Evolutionary conservation across 768 basidiomycete species (phyloP).

Genomic region (Xanthoconium stramineum): DNA sequence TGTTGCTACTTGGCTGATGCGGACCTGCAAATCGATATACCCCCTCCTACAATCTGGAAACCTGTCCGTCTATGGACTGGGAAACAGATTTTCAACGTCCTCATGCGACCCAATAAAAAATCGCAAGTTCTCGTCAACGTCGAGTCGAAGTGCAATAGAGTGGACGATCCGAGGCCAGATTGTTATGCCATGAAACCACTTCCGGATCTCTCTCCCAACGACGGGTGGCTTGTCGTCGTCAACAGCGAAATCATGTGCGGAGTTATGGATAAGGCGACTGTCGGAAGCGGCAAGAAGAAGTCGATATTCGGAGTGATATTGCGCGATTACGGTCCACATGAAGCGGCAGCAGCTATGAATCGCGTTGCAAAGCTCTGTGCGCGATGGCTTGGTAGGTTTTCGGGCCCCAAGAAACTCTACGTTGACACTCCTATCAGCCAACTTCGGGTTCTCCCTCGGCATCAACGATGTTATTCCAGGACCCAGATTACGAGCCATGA

Average conservation of each 20-base stretch:
- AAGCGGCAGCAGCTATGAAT: conserved; percentile 94
- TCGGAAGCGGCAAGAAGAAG: conserved; percentile 98
- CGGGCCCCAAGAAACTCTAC: neutral
- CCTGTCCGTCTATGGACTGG: conserved; percentile 95
- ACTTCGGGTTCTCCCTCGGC: conserved; percentile 95
- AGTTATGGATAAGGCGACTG: conserved; percentile 97
- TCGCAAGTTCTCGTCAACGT: conserved; percentile 89
- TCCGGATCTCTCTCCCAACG: conserved; percentile 90
- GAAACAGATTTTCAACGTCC: conserved; percentile 96
- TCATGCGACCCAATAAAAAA: conserved; percentile 89
- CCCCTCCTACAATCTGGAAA: conserved; percentile 92
- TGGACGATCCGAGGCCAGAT: conserved; percentile 65
- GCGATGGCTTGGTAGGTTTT: conserved; percentile 77
- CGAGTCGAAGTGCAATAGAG: conserved; percentile 92
- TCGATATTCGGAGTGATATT: conserved; percentile 98
- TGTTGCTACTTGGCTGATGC: conserved; percentile 94
- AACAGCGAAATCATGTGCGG: conserved; percentile 99
- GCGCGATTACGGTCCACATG: conserved; percentile 93
- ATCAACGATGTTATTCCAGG: conserved; percentile 99
- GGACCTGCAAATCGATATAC: conserved; percentile 88
- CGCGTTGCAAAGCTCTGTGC: conserved; percentile 93
- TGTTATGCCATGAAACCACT: conserved; percentile 66
- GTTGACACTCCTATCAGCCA: conserved; percentile 57
- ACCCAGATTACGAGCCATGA: conserved; percentile 70
- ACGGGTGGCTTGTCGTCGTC: conserved; percentile 94